Evolutionary conservation across 2,329 filamentous ascomycete genomes (phyloP).

Genomic region (Fusarium bulbicola): DNA sequence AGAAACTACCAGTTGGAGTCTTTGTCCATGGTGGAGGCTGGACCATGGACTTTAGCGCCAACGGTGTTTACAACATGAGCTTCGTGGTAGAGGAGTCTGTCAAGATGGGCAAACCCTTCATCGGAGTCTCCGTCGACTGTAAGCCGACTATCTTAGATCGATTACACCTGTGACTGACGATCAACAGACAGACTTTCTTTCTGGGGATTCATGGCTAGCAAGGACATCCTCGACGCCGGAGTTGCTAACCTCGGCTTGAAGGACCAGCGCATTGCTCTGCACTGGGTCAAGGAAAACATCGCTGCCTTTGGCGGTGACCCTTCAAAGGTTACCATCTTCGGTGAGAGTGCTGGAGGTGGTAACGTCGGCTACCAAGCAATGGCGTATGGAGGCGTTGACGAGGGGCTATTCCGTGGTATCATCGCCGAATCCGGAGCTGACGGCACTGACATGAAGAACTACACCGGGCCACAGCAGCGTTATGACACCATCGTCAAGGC

Average conservation of each 20-base stretch:
- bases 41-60: conserved; percentile 51
- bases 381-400: conserved; percentile 62
- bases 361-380: conserved; percentile 59
- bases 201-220: conserved; percentile 59
- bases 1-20: conserved; percentile 39
- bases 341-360: conserved; percentile 57
- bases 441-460: conserved; percentile 37
- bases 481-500: conserved; percentile 35
- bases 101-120: conserved; percentile 35
- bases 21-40: conserved; percentile 52
- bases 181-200: conserved; percentile 32
- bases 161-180: fast-evolving
- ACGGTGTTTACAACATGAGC: conserved; percentile 67
- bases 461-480: conserved; percentile 19
- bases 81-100: conserved; percentile 60
- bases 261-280: conserved; percentile 59
- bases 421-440: conserved; percentile 59
- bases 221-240: conserved; percentile 48
- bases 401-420: conserved; percentile 62
- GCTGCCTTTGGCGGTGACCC: conserved; percentile 56
- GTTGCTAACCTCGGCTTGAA: conserved; percentile 58
- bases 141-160: fast-evolving
- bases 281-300: conserved; percentile 59
- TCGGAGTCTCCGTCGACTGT: conserved; percentile 37
- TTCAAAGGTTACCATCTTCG: conserved; percentile 56